phyloP scores from a whole-genome alignment of 768 basidiomycete genomes.

The Lactifluus rugatus region DNA sequence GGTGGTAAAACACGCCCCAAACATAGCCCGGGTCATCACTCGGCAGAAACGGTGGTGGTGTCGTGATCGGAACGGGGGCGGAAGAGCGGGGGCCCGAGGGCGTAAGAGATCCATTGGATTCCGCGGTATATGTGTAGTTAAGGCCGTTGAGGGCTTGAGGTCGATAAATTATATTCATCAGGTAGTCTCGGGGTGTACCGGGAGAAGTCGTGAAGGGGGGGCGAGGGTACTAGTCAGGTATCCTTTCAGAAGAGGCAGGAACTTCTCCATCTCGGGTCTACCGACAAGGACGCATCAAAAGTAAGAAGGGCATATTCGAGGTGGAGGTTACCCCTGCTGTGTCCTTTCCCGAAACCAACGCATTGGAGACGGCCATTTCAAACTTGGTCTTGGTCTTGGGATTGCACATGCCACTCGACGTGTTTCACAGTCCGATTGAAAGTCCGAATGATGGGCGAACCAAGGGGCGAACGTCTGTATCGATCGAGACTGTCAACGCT shows the following conservation, averaged over 20 bases:
- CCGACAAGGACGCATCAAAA: slow-evolving; percentile 6
- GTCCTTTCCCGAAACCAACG: too few relatives aligned
- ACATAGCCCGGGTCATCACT: slow-evolving; percentile 53
- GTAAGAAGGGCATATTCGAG: slow-evolving; percentile 45
- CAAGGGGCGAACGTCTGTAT: too few relatives aligned
- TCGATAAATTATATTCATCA: slow-evolving; percentile 5
- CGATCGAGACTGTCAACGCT: too few relatives aligned
- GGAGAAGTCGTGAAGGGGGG: not conserved
- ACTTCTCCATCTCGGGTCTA: slow-evolving; percentile 67
- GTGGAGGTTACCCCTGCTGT: slow-evolving; percentile 20
- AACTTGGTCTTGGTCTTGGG: too few relatives aligned
- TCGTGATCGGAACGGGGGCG: not conserved
- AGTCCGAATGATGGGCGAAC: too few relatives aligned
- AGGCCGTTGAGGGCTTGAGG: not conserved
- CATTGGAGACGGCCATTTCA: too few relatives aligned
- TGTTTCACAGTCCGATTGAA: too few relatives aligned
- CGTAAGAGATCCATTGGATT: slow-evolving; percentile 7
- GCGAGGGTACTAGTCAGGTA: slow-evolving; percentile 46
- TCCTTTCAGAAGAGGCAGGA: slow-evolving; percentile 66
- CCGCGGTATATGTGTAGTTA: too few relatives aligned
- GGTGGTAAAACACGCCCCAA: slow-evolving; percentile 77
- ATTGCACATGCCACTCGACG: too few relatives aligned
- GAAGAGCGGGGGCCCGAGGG: slow-evolving; percentile 6
- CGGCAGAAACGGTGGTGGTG: slow-evolving; percentile 2
- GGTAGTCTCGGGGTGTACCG: not conserved